phyloP scores from a whole-genome alignment of 257 asterid genomes.

The Nicotiana tomentosiformis region DNA sequence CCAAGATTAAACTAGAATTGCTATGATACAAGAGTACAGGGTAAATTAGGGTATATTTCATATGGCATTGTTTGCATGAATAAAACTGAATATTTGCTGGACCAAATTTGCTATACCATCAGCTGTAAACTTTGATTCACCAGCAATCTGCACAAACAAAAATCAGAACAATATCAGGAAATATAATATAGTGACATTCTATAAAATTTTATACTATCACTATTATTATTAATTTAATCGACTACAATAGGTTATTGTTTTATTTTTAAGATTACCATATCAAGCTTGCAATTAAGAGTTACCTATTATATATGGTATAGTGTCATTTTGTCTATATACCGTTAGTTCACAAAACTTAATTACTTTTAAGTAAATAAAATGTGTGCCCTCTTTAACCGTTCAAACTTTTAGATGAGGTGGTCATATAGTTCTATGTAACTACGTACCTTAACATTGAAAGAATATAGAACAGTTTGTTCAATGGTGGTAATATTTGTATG shows the following conservation, averaged over 20 bases:
- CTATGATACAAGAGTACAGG: not conserved
- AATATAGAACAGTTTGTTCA: constrained; percentile 87
- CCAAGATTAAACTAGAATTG: not conserved
- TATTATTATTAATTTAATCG: not conserved
- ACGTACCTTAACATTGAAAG: constrained; percentile 87
- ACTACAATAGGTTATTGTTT: not conserved
- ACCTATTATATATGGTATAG: not conserved
- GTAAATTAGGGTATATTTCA: constrained; percentile 9
- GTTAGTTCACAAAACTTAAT: not conserved
- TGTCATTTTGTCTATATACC: not conserved
- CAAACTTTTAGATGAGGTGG: not conserved
- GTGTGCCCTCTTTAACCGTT: not conserved
- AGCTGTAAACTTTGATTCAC: constrained; percentile 69
- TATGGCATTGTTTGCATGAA: constrained; percentile 52
- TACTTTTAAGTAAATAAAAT: not conserved
- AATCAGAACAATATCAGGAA: not conserved
- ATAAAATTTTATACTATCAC: not conserved
- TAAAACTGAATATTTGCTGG: constrained; percentile 83
- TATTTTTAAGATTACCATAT: not conserved
- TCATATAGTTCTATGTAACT: not conserved
- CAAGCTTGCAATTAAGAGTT: not conserved
- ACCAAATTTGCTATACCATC: constrained; percentile 86
- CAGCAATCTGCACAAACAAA: constrained; percentile 45
- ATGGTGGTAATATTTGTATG: constrained; percentile 88
- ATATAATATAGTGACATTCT: no score